These are phyloP conservation scores for Pseudocercospora fuligena DNA, from an alignment of 2,329 filamentous ascomycete genomes.

Conservation along the genomic window DNA sequence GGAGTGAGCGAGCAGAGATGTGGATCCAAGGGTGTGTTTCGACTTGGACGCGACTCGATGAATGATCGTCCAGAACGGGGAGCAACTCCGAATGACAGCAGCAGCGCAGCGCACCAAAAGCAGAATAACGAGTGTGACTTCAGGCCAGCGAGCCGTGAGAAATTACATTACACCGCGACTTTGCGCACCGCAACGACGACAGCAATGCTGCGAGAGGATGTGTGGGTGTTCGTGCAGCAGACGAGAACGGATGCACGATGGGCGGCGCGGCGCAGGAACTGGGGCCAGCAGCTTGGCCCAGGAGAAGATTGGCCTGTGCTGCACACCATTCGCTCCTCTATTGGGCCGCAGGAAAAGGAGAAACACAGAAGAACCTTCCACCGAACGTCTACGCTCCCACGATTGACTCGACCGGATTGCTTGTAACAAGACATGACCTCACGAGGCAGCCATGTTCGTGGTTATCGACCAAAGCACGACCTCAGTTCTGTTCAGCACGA, in stretches of 20 bases:
- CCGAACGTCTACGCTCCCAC: constrained; percentile 1
- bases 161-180: constrained; percentile 13
- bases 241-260: background rate
- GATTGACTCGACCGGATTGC: background rate
- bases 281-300: background rate
- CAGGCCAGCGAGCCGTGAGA: constrained; percentile 7
- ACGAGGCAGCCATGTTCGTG: background rate
- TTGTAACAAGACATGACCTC: background rate
- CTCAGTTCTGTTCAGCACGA: background rate
- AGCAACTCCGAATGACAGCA: background rate
- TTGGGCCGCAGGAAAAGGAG: constrained; percentile 1
- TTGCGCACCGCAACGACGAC: constrained; percentile 8
- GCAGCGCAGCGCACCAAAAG: too few relatives aligned
- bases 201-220: background rate
- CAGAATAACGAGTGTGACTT: constrained; percentile 9
- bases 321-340: background rate
- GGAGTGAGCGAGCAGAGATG: constrained; percentile 1
- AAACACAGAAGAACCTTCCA: background rate
- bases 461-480: background rate
- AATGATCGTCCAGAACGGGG: background rate
- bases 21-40: constrained; percentile 4
- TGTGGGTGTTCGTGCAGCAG: background rate
- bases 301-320: background rate
- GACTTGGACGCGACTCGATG: constrained; percentile 4
- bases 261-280: background rate